phyloP scores from a whole-genome alignment of 176 grass and related monocot species.

The Aechmea fasciata region DNA sequence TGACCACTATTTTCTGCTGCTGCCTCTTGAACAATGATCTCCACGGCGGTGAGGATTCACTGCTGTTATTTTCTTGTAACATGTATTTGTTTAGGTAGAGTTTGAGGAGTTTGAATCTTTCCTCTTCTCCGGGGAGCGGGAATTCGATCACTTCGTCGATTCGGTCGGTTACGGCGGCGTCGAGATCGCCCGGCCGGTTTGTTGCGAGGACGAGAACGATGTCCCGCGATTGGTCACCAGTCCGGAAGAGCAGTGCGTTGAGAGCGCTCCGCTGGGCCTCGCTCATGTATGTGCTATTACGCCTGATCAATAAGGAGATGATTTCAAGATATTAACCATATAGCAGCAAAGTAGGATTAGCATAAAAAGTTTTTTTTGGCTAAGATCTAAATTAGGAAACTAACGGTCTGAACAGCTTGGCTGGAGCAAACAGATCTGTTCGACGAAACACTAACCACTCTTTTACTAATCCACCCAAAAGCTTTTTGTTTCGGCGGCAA shows the following conservation, averaged over 20 bases:
- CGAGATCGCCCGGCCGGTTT: slow-evolving; percentile 84
- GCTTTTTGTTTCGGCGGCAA: too few relatives aligned
- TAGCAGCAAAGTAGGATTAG: background rate
- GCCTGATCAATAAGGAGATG: slow-evolving; percentile 33
- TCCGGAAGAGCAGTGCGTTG: slow-evolving; percentile 89
- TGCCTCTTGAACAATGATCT: slow-evolving; percentile 48
- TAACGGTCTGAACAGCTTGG: too few relatives aligned
- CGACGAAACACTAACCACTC: too few relatives aligned
- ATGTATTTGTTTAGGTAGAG: slow-evolving; percentile 75
- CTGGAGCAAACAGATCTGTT: too few relatives aligned
- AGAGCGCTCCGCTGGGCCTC: slow-evolving; percentile 88
- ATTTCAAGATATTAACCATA: background rate
- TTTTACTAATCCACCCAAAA: too few relatives aligned
- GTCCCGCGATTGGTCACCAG: slow-evolving; percentile 86
- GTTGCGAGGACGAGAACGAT: slow-evolving; percentile 82
- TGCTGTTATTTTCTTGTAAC: slow-evolving; percentile 33
- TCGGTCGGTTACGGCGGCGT: slow-evolving; percentile 79
- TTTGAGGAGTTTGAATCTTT: slow-evolving; percentile 70
- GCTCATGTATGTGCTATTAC: slow-evolving; percentile 79
- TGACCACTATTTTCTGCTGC: slow-evolving; percentile 54
- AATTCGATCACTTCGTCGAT: slow-evolving; percentile 95
- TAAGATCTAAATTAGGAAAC: too few relatives aligned
- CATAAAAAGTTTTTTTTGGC: too few relatives aligned
- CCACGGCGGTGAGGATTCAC: slow-evolving; percentile 20
- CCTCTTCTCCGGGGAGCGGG: slow-evolving; percentile 69